Evolutionary conservation across 768 basidiomycete genomes (phyloP).

Genomic region (Boletus huronensis): DNA sequence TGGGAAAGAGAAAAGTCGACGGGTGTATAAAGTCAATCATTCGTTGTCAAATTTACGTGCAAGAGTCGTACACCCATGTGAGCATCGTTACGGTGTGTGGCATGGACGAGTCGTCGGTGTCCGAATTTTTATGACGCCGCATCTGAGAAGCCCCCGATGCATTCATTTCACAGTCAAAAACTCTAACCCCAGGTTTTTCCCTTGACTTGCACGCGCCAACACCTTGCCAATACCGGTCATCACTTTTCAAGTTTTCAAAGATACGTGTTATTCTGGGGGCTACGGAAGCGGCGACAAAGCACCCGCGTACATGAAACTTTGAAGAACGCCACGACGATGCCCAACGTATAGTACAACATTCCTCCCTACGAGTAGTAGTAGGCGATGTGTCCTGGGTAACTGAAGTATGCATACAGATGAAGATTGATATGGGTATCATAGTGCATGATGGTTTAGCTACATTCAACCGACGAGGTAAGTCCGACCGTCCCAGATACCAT

Average conservation of each 20-base stretch:
- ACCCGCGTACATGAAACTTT: neutral
- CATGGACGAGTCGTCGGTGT: neutral
- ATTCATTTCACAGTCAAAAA: neutral
- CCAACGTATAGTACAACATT: slow-evolving; percentile 16
- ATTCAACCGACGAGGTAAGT: slow-evolving; percentile 10
- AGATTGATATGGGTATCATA: slow-evolving; percentile 31
- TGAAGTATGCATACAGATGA: slow-evolving; percentile 32
- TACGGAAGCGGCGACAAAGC: neutral
- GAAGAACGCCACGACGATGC: neutral
- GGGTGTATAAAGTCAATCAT: too few species aligned
- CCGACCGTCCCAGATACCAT: neutral
- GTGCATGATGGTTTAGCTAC: slow-evolving; percentile 22
- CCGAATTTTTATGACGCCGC: neutral
- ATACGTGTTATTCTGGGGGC: neutral
- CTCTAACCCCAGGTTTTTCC: neutral
- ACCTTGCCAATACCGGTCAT: neutral
- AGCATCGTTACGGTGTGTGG: too few species aligned
- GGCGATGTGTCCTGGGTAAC: slow-evolving; percentile 12
- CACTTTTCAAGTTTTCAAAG: neutral
- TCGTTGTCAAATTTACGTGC: neutral
- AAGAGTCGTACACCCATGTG: too few species aligned
- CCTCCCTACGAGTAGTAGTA: slow-evolving; percentile 9
- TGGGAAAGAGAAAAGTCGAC: too few species aligned
- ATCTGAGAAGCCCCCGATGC: too few species aligned
- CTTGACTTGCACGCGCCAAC: neutral